Evolutionary conservation across 805 yeast genomes (phyloP).

Genomic region (Yarrowia sp.): DNA sequence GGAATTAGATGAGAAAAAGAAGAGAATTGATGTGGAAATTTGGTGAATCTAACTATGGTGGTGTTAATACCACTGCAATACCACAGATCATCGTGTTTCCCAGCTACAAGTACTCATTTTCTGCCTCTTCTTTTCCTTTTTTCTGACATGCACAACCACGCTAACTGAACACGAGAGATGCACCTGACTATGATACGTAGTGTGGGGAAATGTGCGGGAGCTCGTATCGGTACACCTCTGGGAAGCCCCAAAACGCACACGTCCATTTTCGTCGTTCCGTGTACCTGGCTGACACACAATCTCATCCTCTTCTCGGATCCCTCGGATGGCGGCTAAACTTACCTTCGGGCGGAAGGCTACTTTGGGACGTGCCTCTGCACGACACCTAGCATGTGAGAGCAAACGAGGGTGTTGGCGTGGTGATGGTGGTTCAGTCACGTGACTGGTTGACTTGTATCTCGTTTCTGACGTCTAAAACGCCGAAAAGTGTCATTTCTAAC

Average conservation of each 20-base stretch:
- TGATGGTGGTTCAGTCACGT: too few relatives aligned
- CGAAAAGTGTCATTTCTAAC: too few relatives aligned
- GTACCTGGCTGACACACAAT: neutral
- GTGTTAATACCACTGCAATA: too few relatives aligned
- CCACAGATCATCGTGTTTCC: too few relatives aligned
- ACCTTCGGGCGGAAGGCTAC: constrained; percentile 19
- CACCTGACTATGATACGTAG: constrained; percentile 18
- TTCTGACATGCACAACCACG: neutral
- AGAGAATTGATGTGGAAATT: neutral
- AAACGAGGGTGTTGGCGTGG: too few relatives aligned
- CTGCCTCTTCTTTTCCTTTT: too few relatives aligned
- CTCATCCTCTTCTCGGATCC: neutral
- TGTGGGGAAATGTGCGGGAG: constrained; percentile 12
- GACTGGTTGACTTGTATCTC: too few relatives aligned
- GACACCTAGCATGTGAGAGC: neutral
- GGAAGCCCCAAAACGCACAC: neutral
- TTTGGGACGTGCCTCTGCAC: neutral
- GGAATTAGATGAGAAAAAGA: too few relatives aligned
- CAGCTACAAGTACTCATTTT: too few relatives aligned
- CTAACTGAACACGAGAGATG: constrained; percentile 17
- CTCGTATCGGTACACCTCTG: neutral
- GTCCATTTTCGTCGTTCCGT: neutral
- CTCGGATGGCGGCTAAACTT: constrained; percentile 27
- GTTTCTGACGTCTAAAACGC: too few relatives aligned
- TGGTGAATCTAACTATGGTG: too few relatives aligned